These are phyloP conservation scores for Saccharum spontaneum DNA, from an alignment of 176 grass and related monocot genomes.

Conservation along the genomic window DNA sequence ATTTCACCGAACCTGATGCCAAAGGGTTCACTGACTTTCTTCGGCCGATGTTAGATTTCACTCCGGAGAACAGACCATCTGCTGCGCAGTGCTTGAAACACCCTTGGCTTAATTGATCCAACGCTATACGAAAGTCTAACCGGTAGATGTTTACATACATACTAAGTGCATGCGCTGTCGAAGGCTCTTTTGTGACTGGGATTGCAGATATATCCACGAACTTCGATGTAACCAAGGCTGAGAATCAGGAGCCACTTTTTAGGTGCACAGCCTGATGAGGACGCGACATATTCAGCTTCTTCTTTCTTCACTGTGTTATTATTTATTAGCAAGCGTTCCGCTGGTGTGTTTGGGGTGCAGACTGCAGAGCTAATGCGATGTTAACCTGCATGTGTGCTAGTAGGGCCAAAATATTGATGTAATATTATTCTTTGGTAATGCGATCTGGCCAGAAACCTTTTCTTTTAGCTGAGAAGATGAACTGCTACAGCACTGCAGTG, in stretches of 20 bases:
- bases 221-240: slow-evolving; percentile 8
- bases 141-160: slow-evolving; percentile 31
- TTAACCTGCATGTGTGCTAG: slow-evolving; percentile 9
- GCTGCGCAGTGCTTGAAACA: slow-evolving; percentile 74
- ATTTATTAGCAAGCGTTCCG: neutral
- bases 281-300: neutral
- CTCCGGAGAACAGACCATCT: slow-evolving; percentile 64
- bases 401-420: slow-evolving; percentile 15
- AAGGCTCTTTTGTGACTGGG: slow-evolving; percentile 8
- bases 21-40: slow-evolving; percentile 55
- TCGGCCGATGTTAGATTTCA: slow-evolving; percentile 72
- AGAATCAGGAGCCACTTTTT: neutral
- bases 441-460: slow-evolving; percentile 24
- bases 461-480: slow-evolving; percentile 31
- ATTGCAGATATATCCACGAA: neutral
- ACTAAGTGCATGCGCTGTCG: neutral
- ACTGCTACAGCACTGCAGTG: neutral
- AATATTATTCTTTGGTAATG: slow-evolving; percentile 32
- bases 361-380: slow-evolving; percentile 26
- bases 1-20: slow-evolving; percentile 59
- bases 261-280: neutral
- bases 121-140: slow-evolving; percentile 13
- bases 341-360: slow-evolving; percentile 23
- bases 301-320: neutral
- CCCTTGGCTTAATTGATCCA: slow-evolving; percentile 59